These are phyloP conservation scores for Neckera pumila DNA, from an alignment of 225 moss, liverwort and hornwort genomes.

Conservation along the genomic window DNA sequence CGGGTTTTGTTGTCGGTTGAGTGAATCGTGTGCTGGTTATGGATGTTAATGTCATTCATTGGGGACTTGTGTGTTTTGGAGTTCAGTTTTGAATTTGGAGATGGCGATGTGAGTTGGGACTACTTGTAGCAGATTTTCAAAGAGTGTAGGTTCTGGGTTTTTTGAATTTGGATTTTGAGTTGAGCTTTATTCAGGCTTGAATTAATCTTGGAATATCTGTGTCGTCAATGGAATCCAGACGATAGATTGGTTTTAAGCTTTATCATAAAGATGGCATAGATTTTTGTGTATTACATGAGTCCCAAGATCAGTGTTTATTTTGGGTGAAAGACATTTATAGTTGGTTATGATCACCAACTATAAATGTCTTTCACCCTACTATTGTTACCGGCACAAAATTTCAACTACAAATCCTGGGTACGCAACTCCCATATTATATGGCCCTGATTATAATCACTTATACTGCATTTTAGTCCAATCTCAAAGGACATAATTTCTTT, in stretches of 20 bases:
- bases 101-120: background rate
- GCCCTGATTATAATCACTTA: no score
- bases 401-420: no score
- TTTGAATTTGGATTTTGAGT: background rate
- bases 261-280: background rate
- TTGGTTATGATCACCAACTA: background rate
- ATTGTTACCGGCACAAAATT: background rate
- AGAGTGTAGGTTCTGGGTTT: no score
- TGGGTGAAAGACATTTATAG: no score
- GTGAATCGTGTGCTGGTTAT: background rate
- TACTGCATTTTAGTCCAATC: no score
- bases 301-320: background rate
- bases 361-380: no score
- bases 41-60: conserved; percentile 19
- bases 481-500: no score
- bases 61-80: background rate
- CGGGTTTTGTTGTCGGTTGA: background rate
- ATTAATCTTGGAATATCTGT: background rate
- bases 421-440: no score
- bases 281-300: background rate
- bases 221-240: background rate
- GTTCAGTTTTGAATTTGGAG: background rate
- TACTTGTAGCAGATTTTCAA: background rate
- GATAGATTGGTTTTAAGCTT: background rate
- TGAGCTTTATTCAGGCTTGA: background rate